Conservation (phyloP, 495 filamentous ascomycete species). For the Aspergillus avenaceus region DNA sequence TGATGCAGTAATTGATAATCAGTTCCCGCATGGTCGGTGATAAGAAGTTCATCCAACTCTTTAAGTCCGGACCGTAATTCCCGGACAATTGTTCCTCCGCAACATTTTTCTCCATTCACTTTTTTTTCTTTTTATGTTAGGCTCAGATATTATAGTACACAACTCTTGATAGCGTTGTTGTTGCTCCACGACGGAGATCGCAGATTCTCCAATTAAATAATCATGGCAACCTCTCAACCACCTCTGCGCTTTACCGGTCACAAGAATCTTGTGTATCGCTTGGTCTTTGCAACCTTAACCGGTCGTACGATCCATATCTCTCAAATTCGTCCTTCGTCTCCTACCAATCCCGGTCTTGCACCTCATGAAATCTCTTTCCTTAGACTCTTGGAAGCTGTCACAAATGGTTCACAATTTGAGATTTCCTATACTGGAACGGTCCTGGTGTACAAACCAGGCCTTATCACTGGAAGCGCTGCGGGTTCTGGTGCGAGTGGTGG, state of each 20-base stretch:
- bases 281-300: slow-evolving; percentile 87
- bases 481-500: slow-evolving; percentile 66
- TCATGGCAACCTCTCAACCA: slow-evolving; percentile 43
- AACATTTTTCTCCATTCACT: slow-evolving; percentile 22
- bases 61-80: background rate
- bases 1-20: background rate
- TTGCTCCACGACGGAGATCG: slow-evolving; percentile 3
- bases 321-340: slow-evolving; percentile 81
- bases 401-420: slow-evolving; percentile 91
- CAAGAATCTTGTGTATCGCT: slow-evolving; percentile 73
- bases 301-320: slow-evolving; percentile 87
- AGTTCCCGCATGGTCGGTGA: slow-evolving; percentile 18
- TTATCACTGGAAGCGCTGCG: slow-evolving; percentile 76
- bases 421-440: slow-evolving; percentile 94
- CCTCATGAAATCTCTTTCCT: slow-evolving; percentile 94
- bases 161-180: background rate
- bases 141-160: slow-evolving; percentile 1
- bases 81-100: slow-evolving; percentile 24
- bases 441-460: slow-evolving; percentile 82
- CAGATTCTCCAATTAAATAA: slow-evolving; percentile 11
- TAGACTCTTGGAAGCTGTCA: slow-evolving; percentile 87
- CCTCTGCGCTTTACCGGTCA: slow-evolving; percentile 74
- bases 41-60: slow-evolving; percentile 5
- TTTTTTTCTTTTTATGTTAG: slow-evolving; percentile 33
- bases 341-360: slow-evolving; percentile 79